phyloP scores from a whole-genome alignment of 148 eudicot genomes.

The Spergularia bocconei region DNA sequence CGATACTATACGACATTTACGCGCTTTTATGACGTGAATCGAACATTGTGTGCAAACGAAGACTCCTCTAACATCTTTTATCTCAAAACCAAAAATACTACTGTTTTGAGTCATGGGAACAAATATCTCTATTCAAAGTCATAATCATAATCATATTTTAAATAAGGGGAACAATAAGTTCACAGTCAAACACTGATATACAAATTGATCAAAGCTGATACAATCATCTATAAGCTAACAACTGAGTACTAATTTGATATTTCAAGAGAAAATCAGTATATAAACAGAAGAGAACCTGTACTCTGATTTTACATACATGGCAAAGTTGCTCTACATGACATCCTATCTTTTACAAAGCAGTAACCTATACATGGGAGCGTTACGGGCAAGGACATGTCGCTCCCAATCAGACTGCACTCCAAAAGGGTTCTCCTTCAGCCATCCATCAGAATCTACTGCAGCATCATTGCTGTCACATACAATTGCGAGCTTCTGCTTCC shows the following conservation, averaged over 20 bases:
- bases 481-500: slow-evolving; percentile 58
- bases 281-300: background rate
- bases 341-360: slow-evolving; percentile 42
- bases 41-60: too few relatives aligned
- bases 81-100: too few relatives aligned
- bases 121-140: too few relatives aligned
- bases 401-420: slow-evolving; percentile 86
- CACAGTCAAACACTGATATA: too few relatives aligned
- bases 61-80: too few relatives aligned
- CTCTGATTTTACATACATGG: background rate
- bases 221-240: too few relatives aligned
- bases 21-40: too few relatives aligned
- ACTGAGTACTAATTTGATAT: background rate
- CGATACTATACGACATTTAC: too few relatives aligned
- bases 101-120: too few relatives aligned
- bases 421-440: slow-evolving; percentile 81
- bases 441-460: slow-evolving; percentile 31
- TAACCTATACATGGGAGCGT: slow-evolving; percentile 73
- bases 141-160: too few relatives aligned
- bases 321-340: background rate
- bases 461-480: slow-evolving; percentile 21
- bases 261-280: background rate
- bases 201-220: too few relatives aligned
- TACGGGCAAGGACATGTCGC: slow-evolving; percentile 68
- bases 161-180: too few relatives aligned